Base-by-base conservation (phyloP, 306 rosid species). In the Senna siamea region DNA sequence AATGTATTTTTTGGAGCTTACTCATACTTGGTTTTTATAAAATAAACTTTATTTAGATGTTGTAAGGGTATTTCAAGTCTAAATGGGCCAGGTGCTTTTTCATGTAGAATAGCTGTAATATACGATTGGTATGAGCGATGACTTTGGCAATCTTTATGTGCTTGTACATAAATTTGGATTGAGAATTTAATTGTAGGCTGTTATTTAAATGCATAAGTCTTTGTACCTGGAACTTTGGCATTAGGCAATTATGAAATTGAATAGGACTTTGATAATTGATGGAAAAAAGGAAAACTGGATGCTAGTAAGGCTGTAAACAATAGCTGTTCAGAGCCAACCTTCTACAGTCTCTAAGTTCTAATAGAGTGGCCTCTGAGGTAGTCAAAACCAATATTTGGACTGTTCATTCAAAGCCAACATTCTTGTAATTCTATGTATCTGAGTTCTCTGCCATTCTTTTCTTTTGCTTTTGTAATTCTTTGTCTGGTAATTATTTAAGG, bases 81-180 rank as follows among this genome's bases (percentile, higher is more conserved):
- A n/a, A 51, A 62, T 12, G 76, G 32, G 40, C 18, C 58, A 38
- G 23, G 64, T 20, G 30, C 47, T 60, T 74, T 30, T 48, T 43
- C 37, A 20, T 78, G 68, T 74, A 50, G 62, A 54, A 41, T 78
- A 38, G 51, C 35, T 64, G 66, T 62, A n/a, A 68, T 43, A 58
- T 65, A 52, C 35, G 34, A 37, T 59, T 26, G 30, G 37, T 9
- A 30, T 46, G 74, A 68, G 18, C 60, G 74, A 48, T 38, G 53
- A 1, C 30, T 1, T 26, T 61, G 58, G 26, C 6, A 43, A 46
- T 67, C 28, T 72, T 32, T 58, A 4, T 30, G 41, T 58, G 22
- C n/a, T 14, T 6, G 18, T 59, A 19, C 41, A 53, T 73, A 65
- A 60, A 74, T 74, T 69, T 78, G 61, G 59, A 47, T 9, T 68